Evolutionary conservation across 2,329 filamentous ascomycete genomes (phyloP).

Genomic region (Talaromyces pinophilus): DNA sequence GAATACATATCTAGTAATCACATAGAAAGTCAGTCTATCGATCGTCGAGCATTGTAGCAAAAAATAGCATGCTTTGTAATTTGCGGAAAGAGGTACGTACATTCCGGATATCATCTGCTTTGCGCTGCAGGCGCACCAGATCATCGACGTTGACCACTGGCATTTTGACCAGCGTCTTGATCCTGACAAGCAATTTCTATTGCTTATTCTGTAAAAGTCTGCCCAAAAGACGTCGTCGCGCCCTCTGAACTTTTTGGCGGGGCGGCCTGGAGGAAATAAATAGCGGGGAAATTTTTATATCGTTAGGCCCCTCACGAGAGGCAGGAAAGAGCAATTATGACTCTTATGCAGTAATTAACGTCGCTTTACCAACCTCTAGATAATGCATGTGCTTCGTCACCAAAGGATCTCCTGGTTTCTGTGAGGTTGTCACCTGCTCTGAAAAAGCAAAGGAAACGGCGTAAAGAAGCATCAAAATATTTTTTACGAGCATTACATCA

Average conservation of each 20-base stretch:
- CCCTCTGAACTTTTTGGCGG: not conserved
- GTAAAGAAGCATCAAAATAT: slow-evolving; percentile 4
- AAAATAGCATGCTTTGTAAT: not conserved
- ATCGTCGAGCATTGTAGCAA: not conserved
- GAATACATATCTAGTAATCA: slow-evolving; percentile 74
- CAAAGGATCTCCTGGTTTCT: not conserved
- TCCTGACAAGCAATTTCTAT: not conserved
- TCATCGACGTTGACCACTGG: slow-evolving; percentile 89
- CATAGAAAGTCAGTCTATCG: not conserved
- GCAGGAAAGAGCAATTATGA: slow-evolving; percentile 22
- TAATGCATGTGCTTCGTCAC: not conserved
- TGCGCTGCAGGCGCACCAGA: slow-evolving; percentile 83
- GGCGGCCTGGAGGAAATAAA: slow-evolving; percentile 1
- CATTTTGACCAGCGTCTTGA: slow-evolving; percentile 58
- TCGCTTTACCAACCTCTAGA: not conserved
- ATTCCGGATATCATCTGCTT: slow-evolving; percentile 88
- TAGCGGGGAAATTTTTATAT: slow-evolving; percentile 21
- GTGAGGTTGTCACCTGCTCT: not conserved
- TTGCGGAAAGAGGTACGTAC: slow-evolving; percentile 53
- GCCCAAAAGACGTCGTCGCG: not conserved
- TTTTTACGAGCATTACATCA: slow-evolving; percentile 13
- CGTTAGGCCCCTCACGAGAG: not conserved
- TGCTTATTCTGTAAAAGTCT: not conserved
- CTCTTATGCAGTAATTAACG: slow-evolving; percentile 18
- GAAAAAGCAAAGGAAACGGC: not conserved